A percentile compares a stretch with the other conserved stretches of the same genome.
Evolutionary conservation across 768 basidiomycete genomes (phyloP).

Genomic region (Kwoniella botswanensis): DNA sequence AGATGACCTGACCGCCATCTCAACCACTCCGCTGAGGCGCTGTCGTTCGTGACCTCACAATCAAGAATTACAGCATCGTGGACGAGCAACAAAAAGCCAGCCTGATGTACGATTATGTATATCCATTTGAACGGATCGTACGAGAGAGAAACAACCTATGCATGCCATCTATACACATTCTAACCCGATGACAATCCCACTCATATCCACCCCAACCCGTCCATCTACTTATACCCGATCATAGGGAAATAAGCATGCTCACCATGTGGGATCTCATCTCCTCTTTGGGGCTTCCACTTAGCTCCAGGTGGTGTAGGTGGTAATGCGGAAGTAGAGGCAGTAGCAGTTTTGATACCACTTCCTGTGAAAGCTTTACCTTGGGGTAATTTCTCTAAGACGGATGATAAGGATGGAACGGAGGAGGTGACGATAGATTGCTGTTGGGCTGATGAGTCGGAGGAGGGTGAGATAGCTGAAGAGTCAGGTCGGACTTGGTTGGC

Average conservation of each 20-base stretch:
- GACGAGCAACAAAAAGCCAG: too few relatives aligned
- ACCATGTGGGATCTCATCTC: constrained; percentile 81
- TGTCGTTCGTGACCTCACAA: too few relatives aligned
- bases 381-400: constrained; percentile 56
- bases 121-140: too few relatives aligned
- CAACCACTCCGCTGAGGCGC: too few relatives aligned
- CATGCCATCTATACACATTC: background rate
- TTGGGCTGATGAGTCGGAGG: constrained; percentile 22
- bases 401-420: constrained; percentile 61
- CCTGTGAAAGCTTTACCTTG: constrained; percentile 68
- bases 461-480: constrained; percentile 37
- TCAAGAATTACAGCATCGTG: too few relatives aligned
- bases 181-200: background rate
- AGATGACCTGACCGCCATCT: too few relatives aligned
- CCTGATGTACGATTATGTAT: too few relatives aligned
- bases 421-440: constrained; percentile 36
- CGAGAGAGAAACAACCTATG: background rate
- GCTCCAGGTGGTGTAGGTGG: constrained; percentile 77
- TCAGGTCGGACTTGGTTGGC: constrained; percentile 59
- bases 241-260: constrained; percentile 74
- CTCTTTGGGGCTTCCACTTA: constrained; percentile 74
- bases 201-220: background rate
- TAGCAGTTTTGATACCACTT: constrained; percentile 72
- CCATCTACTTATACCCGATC: constrained; percentile 54
- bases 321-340: constrained; percentile 69